Conservation (phyloP, 805 yeast genomes). For the Yamadazyma takamatsuzukensis region DNA sequence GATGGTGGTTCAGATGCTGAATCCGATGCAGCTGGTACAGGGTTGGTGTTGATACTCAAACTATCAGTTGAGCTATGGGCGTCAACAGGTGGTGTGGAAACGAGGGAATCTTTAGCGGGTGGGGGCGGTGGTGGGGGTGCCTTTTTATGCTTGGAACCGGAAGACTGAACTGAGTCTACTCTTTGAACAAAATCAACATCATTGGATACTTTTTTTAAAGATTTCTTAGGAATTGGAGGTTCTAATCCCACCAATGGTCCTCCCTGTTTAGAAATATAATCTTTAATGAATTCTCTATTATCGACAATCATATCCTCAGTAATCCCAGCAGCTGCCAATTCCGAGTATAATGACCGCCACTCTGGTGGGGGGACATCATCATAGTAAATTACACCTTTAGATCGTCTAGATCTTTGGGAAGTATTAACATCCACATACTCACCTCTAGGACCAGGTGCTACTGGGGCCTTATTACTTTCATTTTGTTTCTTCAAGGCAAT, state of each 20-base stretch:
- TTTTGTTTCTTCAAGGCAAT: constrained; percentile 63
- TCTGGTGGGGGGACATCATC: constrained; percentile 81
- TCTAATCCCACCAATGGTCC: constrained; percentile 80
- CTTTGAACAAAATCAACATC: constrained; percentile 1
- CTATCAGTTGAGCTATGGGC: no score
- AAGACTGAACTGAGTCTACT: constrained; percentile 17
- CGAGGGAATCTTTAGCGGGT: constrained; percentile 11
- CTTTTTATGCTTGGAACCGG: constrained; percentile 21
- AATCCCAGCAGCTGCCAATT: constrained; percentile 74
- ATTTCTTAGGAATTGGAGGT: constrained; percentile 75
- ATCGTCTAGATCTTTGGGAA: constrained; percentile 53
- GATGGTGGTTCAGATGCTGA: constrained; percentile 1
- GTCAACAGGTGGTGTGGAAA: constrained; percentile 11
- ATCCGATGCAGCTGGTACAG: constrained; percentile 9
- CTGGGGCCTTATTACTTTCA: constrained; percentile 24
- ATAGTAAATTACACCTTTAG: constrained; percentile 63
- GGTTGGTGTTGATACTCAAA: no score
- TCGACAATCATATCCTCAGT: constrained; percentile 87
- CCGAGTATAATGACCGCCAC: constrained; percentile 73
- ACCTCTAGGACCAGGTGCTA: constrained; percentile 63
- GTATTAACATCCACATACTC: constrained; percentile 46
- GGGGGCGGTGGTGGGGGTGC: constrained; percentile 44
- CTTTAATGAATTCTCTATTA: constrained; percentile 76
- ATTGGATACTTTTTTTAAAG: constrained; percentile 19
- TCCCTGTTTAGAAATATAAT: constrained; percentile 69